Evolutionary conservation across 1,139 yeast genomes (phyloP).

Genomic region (Nakaseomyces bracarensis): DNA sequence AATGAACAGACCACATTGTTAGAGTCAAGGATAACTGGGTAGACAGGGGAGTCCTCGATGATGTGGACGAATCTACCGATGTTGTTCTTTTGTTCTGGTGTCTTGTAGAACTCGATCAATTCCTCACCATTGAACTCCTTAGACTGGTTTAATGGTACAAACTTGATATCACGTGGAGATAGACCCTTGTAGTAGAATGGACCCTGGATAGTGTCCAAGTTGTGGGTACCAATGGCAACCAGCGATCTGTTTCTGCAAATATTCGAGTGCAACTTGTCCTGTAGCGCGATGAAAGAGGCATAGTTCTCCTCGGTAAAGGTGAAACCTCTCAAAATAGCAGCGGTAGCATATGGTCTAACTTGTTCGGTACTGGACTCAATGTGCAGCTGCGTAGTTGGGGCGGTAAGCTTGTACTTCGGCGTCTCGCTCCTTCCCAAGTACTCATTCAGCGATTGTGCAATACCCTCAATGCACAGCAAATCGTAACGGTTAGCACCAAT

Average conservation of each 20-base stretch:
- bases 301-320: constrained; percentile 75
- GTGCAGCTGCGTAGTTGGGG: constrained; percentile 58
- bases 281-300: constrained; percentile 90
- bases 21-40: constrained; percentile 81
- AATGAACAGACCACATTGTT: constrained; percentile 75
- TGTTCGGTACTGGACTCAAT: constrained; percentile 64
- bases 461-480: constrained; percentile 96
- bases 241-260: constrained; percentile 94
- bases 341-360: constrained; percentile 89
- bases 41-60: constrained; percentile 80
- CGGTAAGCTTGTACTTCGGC: constrained; percentile 58
- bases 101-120: constrained; percentile 72
- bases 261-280: constrained; percentile 92
- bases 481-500: constrained; percentile 98
- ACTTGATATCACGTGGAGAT: constrained; percentile 68
- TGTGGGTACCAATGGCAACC: constrained; percentile 98
- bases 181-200: constrained; percentile 88
- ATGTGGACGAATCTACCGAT: constrained; percentile 82
- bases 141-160: constrained; percentile 79
- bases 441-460: constrained; percentile 88
- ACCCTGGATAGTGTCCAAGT: constrained; percentile 69
- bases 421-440: constrained; percentile 62
- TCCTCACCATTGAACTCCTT: constrained; percentile 67
- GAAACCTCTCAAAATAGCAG: constrained; percentile 81
- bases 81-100: constrained; percentile 70